phyloP scores from a whole-genome alignment of 2,329 filamentous ascomycete genomes.

The Aschersonia sp. region DNA sequence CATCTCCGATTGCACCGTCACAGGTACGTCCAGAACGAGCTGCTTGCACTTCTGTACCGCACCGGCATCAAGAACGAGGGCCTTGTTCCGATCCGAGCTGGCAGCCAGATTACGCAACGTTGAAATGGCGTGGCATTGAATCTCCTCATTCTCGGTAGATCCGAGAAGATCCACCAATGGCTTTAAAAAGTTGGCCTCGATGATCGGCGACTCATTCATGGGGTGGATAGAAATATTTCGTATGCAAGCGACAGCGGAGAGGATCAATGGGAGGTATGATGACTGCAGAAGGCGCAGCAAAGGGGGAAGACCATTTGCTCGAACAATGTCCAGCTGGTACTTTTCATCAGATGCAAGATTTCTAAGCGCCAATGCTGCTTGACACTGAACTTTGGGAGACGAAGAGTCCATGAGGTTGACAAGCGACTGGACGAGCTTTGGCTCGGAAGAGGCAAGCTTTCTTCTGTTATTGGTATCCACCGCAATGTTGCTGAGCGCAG shows the following conservation, averaged over 20 bases:
- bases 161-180: conserved; percentile 87
- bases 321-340: conserved; percentile 95
- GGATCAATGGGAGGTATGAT: conserved; percentile 86
- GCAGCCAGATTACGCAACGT: conserved; percentile 90
- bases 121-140: conserved; percentile 96
- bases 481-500: conserved; percentile 94
- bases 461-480: conserved; percentile 85
- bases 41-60: conserved; percentile 99
- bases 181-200: conserved; percentile 90
- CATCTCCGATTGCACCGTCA: conserved; percentile 97
- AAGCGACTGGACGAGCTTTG: conserved; percentile 80
- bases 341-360: conserved; percentile 97
- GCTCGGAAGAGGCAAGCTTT: conserved; percentile 79
- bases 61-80: conserved; percentile 88
- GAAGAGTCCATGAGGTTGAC: conserved; percentile 96
- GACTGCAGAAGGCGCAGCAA: conserved; percentile 84
- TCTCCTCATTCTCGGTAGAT: conserved; percentile 95
- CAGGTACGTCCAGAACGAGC: conserved; percentile 78
- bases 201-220: conserved; percentile 94
- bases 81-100: conserved; percentile 95
- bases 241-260: conserved; percentile 95
- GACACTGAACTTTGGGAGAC: conserved; percentile 94
- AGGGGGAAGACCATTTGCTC: conserved; percentile 70
- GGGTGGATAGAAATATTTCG: conserved; percentile 98
- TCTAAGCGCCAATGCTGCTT: conserved; percentile 82